phyloP scores from a whole-genome alignment of 176 grass and related monocot genomes.

The Phoenix roebelenii region DNA sequence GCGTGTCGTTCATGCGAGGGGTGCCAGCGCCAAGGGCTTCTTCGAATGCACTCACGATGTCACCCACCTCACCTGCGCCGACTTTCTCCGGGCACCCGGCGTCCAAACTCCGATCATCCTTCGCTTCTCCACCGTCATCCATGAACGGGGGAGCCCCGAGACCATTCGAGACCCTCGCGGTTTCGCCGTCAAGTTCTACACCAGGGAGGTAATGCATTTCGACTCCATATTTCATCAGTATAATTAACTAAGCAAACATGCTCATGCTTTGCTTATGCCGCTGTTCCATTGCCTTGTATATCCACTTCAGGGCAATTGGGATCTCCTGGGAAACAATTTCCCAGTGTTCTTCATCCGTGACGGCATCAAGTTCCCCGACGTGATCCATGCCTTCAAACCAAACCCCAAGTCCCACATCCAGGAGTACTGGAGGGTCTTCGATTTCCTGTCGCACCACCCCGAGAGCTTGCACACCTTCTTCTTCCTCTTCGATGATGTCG shows the following conservation, averaged over 20 bases:
- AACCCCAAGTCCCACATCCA: constrained; percentile 71
- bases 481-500: constrained; percentile 96
- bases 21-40: constrained; percentile 79
- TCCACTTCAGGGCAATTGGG: constrained; percentile 56
- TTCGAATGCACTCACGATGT: constrained; percentile 87
- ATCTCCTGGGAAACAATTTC: constrained; percentile 91
- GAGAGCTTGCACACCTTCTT: constrained; percentile 96
- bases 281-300: not conserved
- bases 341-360: constrained; percentile 96
- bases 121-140: constrained; percentile 90
- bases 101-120: constrained; percentile 51
- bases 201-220: constrained; percentile 28
- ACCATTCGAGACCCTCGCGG: constrained; percentile 88
- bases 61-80: constrained; percentile 53
- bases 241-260: not conserved
- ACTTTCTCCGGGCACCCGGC: constrained; percentile 67
- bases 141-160: constrained; percentile 78
- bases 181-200: constrained; percentile 96
- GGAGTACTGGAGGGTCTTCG: constrained; percentile 87
- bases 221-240: too few species aligned
- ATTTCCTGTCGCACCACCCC: constrained; percentile 62
- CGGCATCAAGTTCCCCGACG: constrained; percentile 87
- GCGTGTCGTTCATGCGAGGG: constrained; percentile 76
- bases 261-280: not conserved
- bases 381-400: constrained; percentile 91